These are phyloP conservation scores for Haplosporangium sp. DNA, from an alignment of 371 early-diverging fungal genomes.

Conservation along the genomic window DNA sequence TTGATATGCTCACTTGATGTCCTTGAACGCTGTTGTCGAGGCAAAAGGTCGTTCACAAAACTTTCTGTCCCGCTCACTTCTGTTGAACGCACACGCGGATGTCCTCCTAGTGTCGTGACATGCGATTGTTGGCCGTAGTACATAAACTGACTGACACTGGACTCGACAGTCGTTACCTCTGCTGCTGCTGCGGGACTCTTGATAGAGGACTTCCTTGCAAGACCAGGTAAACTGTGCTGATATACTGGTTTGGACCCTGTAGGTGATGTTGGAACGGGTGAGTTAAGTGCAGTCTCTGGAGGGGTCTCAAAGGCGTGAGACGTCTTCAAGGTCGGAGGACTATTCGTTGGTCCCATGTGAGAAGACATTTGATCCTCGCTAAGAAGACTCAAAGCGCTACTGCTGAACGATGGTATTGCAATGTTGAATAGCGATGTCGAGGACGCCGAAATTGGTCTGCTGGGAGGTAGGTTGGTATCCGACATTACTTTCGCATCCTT, in stretches of 20 bases:
- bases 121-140: slow-evolving; percentile 15
- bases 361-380: slow-evolving; percentile 42
- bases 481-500: slow-evolving; percentile 16
- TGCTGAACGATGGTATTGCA: slow-evolving; percentile 44
- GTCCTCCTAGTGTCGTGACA: not conserved
- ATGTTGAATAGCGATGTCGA: slow-evolving; percentile 13
- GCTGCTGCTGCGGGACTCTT: slow-evolving; percentile 38
- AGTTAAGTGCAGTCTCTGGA: slow-evolving; percentile 43
- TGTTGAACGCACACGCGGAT: not conserved
- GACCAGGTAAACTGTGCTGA: slow-evolving; percentile 32
- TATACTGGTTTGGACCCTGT: slow-evolving; percentile 4
- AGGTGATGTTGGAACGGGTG: slow-evolving; percentile 16
- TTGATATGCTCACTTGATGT: too few relatives aligned
- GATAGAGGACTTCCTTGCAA: slow-evolving; percentile 32
- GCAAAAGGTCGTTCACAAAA: not conserved
- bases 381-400: slow-evolving; percentile 42
- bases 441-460: slow-evolving; percentile 16
- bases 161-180: slow-evolving; percentile 34
- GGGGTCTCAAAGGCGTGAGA: slow-evolving; percentile 40
- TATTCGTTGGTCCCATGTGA: slow-evolving; percentile 2
- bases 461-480: slow-evolving; percentile 16
- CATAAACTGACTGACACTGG: slow-evolving; percentile 42
- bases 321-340: not conserved
- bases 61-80: not conserved
- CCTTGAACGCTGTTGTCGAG: too few relatives aligned